Percentiles rank a stretch among this genome's conserved stretches.
These are phyloP conservation scores for Teratosphaeria pseudoeucalypti DNA, from an alignment of 2,329 filamentous ascomycete species.

Conservation along the genomic window DNA sequence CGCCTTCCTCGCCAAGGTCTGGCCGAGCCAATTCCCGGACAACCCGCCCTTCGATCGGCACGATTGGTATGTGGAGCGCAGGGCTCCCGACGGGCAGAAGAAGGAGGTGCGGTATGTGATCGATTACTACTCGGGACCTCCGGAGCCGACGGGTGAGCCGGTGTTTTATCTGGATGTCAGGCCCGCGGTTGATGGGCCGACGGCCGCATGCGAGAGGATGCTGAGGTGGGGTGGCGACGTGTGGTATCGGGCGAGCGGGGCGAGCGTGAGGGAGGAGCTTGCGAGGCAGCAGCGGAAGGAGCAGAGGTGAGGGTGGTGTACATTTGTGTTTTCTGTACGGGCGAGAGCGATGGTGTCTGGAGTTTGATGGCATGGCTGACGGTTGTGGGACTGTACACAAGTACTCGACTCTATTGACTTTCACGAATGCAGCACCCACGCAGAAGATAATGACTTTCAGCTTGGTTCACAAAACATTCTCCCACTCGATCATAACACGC, in stretches of 20 bases:
- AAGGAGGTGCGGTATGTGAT: constrained; percentile 89
- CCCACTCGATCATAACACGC: no score
- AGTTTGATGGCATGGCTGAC: neutral
- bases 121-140: constrained; percentile 83
- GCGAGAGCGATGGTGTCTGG: neutral
- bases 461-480: no score
- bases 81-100: constrained; percentile 51
- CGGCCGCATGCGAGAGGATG: constrained; percentile 67
- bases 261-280: constrained; percentile 44
- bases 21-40: constrained; percentile 66
- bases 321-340: neutral
- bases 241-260: constrained; percentile 83
- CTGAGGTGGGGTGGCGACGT: constrained; percentile 87
- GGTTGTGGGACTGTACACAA: neutral
- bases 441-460: neutral
- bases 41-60: constrained; percentile 91
- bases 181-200: constrained; percentile 74
- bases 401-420: neutral
- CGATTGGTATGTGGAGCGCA: constrained; percentile 85
- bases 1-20: constrained; percentile 67
- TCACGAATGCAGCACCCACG: neutral
- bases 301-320: neutral
- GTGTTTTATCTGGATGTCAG: constrained; percentile 94
- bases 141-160: constrained; percentile 75
- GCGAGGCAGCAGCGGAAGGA: neutral